Evolutionary conservation across 805 yeast species (phyloP).

Genomic region (Metschnikowia similis): DNA sequence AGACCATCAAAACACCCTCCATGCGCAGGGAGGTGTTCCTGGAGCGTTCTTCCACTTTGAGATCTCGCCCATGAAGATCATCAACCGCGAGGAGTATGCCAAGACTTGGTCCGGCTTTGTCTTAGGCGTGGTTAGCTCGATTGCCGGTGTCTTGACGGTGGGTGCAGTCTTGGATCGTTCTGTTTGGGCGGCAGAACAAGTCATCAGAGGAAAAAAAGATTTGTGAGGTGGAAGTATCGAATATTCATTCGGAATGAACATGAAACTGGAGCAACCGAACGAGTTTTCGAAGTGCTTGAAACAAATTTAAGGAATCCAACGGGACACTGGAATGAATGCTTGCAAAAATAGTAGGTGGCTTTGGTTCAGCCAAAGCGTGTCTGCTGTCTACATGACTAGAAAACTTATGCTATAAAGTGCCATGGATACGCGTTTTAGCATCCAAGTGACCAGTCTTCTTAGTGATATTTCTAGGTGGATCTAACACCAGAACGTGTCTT

Average conservation of each 20-base stretch:
- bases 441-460: too few relatives aligned
- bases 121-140: constrained; percentile 77
- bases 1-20: constrained; percentile 84
- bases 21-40: constrained; percentile 83
- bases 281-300: too few relatives aligned
- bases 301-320: too few relatives aligned
- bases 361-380: too few relatives aligned
- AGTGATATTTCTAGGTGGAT: too few relatives aligned
- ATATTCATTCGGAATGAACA: too few relatives aligned
- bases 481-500: too few relatives aligned
- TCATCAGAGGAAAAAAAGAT: constrained; percentile 64
- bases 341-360: neutral
- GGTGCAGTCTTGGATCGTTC: constrained; percentile 87
- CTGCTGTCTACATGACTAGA: too few relatives aligned
- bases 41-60: constrained; percentile 87
- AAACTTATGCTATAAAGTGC: too few relatives aligned
- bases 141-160: constrained; percentile 91
- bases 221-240: constrained; percentile 15
- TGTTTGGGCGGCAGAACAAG: constrained; percentile 84
- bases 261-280: too few relatives aligned
- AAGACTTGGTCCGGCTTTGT: constrained; percentile 81
- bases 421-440: too few relatives aligned
- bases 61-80: constrained; percentile 87
- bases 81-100: constrained; percentile 70
- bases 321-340: neutral